Conservation (phyloP, 306 rosid genomes). For the Quercus wislizeni region DNA sequence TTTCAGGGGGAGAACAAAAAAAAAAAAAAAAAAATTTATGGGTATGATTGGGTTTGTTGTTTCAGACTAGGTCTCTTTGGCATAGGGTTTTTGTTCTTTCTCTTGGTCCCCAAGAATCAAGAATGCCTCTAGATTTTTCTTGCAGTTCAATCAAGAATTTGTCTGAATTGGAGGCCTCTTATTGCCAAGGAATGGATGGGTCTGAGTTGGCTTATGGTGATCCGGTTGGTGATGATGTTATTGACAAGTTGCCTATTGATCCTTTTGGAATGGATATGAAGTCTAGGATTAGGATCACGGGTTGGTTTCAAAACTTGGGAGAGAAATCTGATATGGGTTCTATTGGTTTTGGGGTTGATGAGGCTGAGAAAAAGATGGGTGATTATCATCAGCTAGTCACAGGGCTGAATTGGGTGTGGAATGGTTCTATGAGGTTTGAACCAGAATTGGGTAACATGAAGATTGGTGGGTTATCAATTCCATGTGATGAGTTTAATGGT, state of each 20-base stretch:
- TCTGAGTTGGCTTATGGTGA: conserved; percentile 26
- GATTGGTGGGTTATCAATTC: conserved; percentile 25
- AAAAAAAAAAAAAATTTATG: neutral
- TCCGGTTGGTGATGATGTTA: conserved; percentile 39
- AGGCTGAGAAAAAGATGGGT: conserved; percentile 18
- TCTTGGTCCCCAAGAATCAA: neutral
- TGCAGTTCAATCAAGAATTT: conserved; percentile 8
- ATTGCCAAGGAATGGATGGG: conserved; percentile 14
- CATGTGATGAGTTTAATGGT: conserved; percentile 27
- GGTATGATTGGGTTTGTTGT: conserved; percentile 3
- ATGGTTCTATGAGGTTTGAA: conserved; percentile 32
- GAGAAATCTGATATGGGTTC: conserved; percentile 24
- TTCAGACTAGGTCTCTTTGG: conserved; percentile 7
- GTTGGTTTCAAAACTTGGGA: conserved; percentile 45
- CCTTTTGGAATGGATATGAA: conserved; percentile 60
- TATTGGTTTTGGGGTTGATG: conserved; percentile 33
- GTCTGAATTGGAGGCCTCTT: conserved; percentile 18
- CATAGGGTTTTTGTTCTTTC: conserved; percentile 10
- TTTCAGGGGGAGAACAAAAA: neutral
- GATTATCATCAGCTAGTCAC: conserved; percentile 35
- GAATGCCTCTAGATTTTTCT: conserved; percentile 38
- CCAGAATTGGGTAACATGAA: conserved; percentile 12
- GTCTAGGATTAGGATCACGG: conserved; percentile 49
- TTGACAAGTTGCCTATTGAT: conserved; percentile 58
- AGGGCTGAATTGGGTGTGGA: conserved; percentile 46